phyloP scores from a whole-genome alignment of 1,284 basidiomycete genomes.

The Cutaneotrichosporon dermatis region DNA sequence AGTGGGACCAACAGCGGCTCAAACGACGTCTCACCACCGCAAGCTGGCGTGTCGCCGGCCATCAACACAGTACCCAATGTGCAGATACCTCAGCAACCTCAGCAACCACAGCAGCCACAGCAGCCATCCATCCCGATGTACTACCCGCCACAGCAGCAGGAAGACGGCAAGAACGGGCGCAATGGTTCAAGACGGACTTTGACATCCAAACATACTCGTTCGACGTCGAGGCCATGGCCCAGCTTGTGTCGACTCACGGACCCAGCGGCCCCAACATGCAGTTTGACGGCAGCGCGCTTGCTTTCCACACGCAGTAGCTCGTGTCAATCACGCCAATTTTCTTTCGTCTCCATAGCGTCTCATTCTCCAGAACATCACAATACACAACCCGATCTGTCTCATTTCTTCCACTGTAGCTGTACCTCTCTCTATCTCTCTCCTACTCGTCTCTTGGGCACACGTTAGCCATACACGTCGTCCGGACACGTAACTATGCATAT shows the following conservation, averaged over 20 bases:
- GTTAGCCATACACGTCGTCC: too few species aligned
- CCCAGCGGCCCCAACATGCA: not conserved
- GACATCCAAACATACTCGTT: conserved; percentile 32
- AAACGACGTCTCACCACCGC: not conserved
- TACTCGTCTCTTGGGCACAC: too few species aligned
- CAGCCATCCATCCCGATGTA: too few species aligned
- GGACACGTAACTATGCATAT: too few species aligned
- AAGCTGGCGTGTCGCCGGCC: not conserved
- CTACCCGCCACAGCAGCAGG: not conserved
- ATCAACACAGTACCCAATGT: not conserved
- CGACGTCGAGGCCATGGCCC: conserved; percentile 26
- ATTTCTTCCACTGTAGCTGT: too few species aligned
- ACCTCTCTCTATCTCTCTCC: too few species aligned
- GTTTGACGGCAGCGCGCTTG: conserved; percentile 7
- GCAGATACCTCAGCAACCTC: too few species aligned
- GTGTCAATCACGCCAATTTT: too few species aligned
- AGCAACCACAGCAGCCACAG: too few species aligned
- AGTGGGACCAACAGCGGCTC: not conserved
- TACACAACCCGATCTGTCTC: too few species aligned
- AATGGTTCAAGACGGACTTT: conserved; percentile 20
- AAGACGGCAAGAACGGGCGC: not conserved
- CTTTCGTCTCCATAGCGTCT: too few species aligned
- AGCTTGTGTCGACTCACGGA: conserved; percentile 11
- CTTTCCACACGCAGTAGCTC: not conserved
- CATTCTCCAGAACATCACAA: too few species aligned